phyloP scores from a whole-genome alignment of 192 early-diverging fungal species.

The Coemansia sp. region DNA sequence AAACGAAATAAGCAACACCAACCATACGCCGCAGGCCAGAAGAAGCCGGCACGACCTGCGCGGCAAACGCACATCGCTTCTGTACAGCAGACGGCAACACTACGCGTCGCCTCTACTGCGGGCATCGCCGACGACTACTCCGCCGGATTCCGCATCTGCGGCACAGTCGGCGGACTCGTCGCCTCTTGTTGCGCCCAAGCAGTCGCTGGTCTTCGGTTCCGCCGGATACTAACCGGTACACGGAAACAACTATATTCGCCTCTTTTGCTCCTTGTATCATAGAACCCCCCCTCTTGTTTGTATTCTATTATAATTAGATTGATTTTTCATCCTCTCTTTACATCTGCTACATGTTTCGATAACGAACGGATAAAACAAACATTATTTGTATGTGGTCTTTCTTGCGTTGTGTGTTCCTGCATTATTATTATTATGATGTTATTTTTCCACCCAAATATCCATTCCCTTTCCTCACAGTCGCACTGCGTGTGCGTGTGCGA shows the following conservation, averaged over 20 bases:
- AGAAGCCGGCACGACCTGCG: constrained; percentile 14
- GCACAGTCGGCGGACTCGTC: neutral
- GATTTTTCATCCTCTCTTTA: neutral
- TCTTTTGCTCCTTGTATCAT: constrained; percentile 4
- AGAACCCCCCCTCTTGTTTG: constrained; percentile 6
- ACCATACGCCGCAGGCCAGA: neutral
- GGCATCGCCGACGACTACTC: neutral
- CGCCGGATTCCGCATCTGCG: neutral
- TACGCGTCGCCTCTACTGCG: neutral
- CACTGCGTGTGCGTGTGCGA: no score
- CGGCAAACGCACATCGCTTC: constrained; percentile 26
- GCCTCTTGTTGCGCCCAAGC: constrained; percentile 11
- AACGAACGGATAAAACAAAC: no score
- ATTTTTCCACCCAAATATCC: no score
- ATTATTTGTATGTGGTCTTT: no score
- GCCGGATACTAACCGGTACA: constrained; percentile 2
- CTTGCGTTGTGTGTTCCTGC: no score
- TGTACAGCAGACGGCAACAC: constrained; percentile 12
- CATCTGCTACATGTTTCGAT: neutral
- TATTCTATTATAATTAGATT: neutral
- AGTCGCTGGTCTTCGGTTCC: constrained; percentile 21
- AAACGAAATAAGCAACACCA: neutral
- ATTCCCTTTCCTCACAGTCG: no score
- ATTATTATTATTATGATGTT: no score
- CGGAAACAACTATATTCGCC: neutral